Evolutionary conservation across 495 filamentous ascomycete genomes (phyloP).

Genomic region (Staphylotrichum longicolle): DNA sequence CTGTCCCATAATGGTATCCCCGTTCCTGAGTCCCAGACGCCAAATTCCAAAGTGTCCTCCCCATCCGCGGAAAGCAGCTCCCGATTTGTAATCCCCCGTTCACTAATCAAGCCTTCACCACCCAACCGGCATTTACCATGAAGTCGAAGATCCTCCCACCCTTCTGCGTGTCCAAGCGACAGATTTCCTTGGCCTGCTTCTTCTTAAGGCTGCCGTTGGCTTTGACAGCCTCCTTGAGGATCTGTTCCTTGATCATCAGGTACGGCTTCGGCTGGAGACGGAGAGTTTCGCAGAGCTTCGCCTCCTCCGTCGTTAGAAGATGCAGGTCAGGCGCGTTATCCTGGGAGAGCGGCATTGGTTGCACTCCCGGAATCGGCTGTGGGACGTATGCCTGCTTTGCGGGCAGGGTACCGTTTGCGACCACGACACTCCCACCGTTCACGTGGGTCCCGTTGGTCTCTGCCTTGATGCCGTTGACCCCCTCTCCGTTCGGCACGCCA

Average conservation of each 20-base stretch:
- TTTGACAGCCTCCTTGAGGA: conserved; percentile 85
- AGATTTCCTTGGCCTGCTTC: conserved; percentile 72
- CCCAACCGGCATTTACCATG: conserved; percentile 90
- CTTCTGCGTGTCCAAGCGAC: conserved; percentile 51
- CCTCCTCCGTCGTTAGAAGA: conserved; percentile 79
- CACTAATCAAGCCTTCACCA: conserved; percentile 61
- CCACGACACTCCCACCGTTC: conserved; percentile 44
- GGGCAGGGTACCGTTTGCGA: conserved; percentile 38
- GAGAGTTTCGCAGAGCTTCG: conserved; percentile 77
- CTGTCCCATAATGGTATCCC: conserved; percentile 21
- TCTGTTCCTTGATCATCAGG: conserved; percentile 83
- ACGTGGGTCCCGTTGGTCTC: conserved; percentile 38
- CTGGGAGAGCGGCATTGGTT: conserved; percentile 66
- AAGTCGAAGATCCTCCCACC: conserved; percentile 82
- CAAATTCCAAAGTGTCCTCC: not conserved
- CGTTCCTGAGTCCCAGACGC: conserved; percentile 2
- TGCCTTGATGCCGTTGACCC: conserved; percentile 26
- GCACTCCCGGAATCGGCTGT: conserved; percentile 53
- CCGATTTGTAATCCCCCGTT: too few relatives aligned
- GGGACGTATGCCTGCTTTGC: conserved; percentile 44
- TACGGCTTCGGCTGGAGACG: conserved; percentile 91
- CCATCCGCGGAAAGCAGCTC: not conserved
- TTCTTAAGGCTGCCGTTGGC: conserved; percentile 84
- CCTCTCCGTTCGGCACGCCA: conserved; percentile 21
- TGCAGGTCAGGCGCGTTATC: conserved; percentile 82